Conservation (phyloP, 805 yeast species). For the Clavispora phyllophila region DNA sequence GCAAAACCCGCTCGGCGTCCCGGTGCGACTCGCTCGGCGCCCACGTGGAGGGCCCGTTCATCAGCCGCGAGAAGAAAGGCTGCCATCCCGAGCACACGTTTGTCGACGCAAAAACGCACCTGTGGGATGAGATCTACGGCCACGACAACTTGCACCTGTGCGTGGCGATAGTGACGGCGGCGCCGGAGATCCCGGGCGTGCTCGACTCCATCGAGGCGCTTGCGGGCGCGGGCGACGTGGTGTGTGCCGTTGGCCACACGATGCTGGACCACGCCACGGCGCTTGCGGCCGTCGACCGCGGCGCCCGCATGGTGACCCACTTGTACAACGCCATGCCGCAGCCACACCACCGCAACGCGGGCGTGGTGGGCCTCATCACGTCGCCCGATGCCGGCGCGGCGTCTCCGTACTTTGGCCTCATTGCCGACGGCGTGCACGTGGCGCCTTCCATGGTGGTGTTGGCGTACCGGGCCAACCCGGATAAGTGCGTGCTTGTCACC, state of each 20-base stretch:
- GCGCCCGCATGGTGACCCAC: conserved; percentile 59
- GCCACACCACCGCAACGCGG: conserved; percentile 56
- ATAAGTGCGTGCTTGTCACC: conserved; percentile 51
- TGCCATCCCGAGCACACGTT: conserved; percentile 47
- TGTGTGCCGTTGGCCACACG: conserved; percentile 46
- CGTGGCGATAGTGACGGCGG: conserved; percentile 44
- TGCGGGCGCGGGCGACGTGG: conserved; percentile 22
- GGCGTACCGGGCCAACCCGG: conserved; percentile 48
- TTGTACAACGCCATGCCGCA: conserved; percentile 59
- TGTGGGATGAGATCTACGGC: conserved; percentile 35
- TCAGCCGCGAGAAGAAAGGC: conserved; percentile 44
- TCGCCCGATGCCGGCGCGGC: conserved; percentile 18
- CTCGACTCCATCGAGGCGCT: conserved; percentile 38
- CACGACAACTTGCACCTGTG: conserved; percentile 27
- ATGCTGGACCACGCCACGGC: conserved; percentile 35
- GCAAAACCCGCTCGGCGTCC: conserved; percentile 24
- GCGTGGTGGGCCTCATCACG: conserved; percentile 47
- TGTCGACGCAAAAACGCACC: conserved; percentile 27
- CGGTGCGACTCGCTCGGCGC: conserved; percentile 49
- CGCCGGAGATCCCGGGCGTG: conserved; percentile 48
- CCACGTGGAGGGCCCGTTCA: conserved; percentile 59
- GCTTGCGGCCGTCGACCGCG: conserved; percentile 42
- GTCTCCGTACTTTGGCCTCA: conserved; percentile 48
- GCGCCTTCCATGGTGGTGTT: conserved; percentile 48
- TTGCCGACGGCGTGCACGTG: conserved; percentile 57